These are phyloP conservation scores for Aulographum hederae DNA, from an alignment of 2,329 filamentous ascomycete genomes.

Conservation along the genomic window DNA sequence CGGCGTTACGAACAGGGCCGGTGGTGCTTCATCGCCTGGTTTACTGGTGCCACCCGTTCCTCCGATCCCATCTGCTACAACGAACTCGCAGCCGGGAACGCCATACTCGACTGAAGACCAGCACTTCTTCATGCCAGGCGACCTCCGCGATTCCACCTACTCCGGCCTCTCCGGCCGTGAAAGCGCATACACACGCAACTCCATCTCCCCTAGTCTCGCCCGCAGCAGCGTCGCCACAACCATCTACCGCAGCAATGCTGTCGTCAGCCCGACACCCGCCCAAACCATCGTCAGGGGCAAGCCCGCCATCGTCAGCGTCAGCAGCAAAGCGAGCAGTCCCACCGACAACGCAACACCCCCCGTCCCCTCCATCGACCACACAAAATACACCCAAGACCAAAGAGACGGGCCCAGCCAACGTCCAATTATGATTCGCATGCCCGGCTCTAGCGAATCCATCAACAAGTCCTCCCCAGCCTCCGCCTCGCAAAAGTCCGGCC, in stretches of 20 bases:
- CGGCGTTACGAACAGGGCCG: conserved; percentile 82
- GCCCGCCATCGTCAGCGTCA: conserved; percentile 82
- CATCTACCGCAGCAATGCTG: conserved; percentile 80
- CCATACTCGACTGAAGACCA: conserved; percentile 50
- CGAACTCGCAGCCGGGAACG: conserved; percentile 31
- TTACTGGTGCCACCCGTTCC: conserved; percentile 82
- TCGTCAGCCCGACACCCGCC: conserved; percentile 55
- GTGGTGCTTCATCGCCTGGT: conserved; percentile 57
- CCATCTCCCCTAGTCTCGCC: conserved; percentile 29
- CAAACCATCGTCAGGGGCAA: conserved; percentile 78
- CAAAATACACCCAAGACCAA: neutral
- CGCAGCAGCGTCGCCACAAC: conserved; percentile 62
- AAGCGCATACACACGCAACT: conserved; percentile 23
- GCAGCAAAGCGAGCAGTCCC: conserved; percentile 13
- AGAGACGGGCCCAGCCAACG: conserved; percentile 12
- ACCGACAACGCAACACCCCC: conserved; percentile 42
- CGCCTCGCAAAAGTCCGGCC: conserved; percentile 18
- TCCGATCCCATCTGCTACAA: conserved; percentile 53
- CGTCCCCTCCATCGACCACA: conserved; percentile 52
- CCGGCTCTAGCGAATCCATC: conserved; percentile 13
- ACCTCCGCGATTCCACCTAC: conserved; percentile 81
- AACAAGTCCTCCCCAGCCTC: conserved; percentile 9
- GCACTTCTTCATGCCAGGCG: conserved; percentile 83
- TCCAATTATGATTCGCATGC: conserved; percentile 23
- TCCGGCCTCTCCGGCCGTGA: conserved; percentile 46